Percentiles rank a stretch among this genome's conserved stretches.
phyloP scores from a whole-genome alignment of 257 asterid species.

The Solanum sitiens region DNA sequence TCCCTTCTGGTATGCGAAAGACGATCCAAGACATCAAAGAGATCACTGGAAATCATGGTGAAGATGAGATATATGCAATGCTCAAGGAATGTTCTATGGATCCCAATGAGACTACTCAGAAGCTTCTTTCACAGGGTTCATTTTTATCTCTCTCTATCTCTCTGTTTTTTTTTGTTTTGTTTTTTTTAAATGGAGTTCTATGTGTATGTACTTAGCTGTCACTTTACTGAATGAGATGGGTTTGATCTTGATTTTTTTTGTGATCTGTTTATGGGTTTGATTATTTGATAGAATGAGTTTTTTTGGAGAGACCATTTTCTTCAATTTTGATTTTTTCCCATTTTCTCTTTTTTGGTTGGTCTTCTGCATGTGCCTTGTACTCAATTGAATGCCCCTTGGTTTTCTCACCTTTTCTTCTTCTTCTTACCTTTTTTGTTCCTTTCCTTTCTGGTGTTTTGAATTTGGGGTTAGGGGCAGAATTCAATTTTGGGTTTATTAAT shows the following conservation, averaged over 20 bases:
- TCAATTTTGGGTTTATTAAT: not conserved
- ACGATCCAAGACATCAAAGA: slow-evolving; percentile 80
- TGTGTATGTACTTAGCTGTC: not conserved
- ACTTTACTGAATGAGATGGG: not conserved
- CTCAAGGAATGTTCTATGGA: slow-evolving; percentile 90
- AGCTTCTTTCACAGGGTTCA: slow-evolving; percentile 74
- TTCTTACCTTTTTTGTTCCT: not conserved
- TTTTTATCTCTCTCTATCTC: not conserved
- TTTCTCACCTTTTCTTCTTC: not conserved
- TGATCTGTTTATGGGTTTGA: slow-evolving; percentile 20
- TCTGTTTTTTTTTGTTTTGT: not conserved
- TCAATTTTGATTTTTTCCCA: not conserved
- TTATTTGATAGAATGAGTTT: not conserved
- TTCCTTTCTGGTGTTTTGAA: not conserved
- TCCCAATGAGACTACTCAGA: slow-evolving; percentile 82
- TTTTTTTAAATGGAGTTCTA: not conserved
- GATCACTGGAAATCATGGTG: slow-evolving; percentile 80
- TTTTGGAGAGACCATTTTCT: not conserved
- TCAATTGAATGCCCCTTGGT: not conserved
- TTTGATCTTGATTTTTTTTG: slow-evolving; percentile 22
- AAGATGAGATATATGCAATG: slow-evolving; percentile 85
- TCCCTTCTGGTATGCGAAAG: slow-evolving; percentile 57
- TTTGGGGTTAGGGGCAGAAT: not conserved
- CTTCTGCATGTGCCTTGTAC: not conserved
- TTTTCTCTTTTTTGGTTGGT: not conserved